Conservation (phyloP, 768 basidiomycete genomes). For the Piloderma croceum region DNA sequence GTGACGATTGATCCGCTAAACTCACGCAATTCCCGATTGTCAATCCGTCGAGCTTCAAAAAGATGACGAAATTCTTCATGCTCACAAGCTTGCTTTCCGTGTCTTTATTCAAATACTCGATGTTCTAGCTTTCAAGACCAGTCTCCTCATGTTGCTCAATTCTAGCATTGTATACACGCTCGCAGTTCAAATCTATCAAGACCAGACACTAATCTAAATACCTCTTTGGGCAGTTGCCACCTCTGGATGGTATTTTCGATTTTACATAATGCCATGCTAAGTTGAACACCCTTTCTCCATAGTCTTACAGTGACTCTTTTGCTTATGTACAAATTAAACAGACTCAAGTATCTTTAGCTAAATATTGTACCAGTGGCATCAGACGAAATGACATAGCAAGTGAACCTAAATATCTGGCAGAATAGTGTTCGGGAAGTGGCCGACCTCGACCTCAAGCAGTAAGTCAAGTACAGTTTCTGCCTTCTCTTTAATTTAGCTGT, state of each 20-base stretch:
- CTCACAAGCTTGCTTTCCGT: too few species aligned
- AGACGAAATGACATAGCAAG: conserved; percentile 23
- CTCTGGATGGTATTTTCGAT: conserved; percentile 18
- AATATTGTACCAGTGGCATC: conserved; percentile 19
- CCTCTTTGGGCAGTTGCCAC: conserved; percentile 20
- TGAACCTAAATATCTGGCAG: conserved; percentile 21
- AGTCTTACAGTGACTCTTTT: not conserved
- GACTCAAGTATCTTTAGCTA: conserved; percentile 1
- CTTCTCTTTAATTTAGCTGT: too few species aligned
- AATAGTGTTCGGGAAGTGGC: conserved; percentile 20
- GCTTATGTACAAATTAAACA: not conserved
- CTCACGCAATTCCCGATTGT: not conserved
- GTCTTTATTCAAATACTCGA: not conserved
- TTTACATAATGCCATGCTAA: conserved; percentile 23
- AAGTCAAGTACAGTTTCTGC: conserved; percentile 2
- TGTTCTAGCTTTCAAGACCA: not conserved
- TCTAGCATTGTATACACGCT: not conserved
- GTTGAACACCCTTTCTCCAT: conserved; percentile 4
- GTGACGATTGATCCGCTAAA: not conserved
- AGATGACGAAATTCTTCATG: not conserved
- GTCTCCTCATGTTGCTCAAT: not conserved
- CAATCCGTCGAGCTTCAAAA: not conserved
- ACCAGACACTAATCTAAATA: conserved; percentile 25
- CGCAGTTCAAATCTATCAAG: conserved; percentile 19
- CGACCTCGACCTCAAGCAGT: conserved; percentile 17